Evolutionary conservation across 306 rosid species (phyloP).

Genomic region (Quercus ilex): DNA sequence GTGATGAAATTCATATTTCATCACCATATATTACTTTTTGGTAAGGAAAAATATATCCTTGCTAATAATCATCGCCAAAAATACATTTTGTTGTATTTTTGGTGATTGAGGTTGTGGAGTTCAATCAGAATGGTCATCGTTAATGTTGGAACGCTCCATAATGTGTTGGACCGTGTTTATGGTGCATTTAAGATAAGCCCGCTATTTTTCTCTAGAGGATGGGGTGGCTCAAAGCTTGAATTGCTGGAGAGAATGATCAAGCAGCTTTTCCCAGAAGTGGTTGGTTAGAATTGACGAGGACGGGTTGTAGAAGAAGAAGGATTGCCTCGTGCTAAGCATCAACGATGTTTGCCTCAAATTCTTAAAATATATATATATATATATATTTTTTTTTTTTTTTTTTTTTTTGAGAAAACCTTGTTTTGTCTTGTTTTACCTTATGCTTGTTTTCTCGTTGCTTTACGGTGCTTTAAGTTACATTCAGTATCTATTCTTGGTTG

Average conservation of each 20-base stretch:
- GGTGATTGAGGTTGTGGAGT: neutral
- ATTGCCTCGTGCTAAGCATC: conserved; percentile 44
- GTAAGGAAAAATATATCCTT: no score
- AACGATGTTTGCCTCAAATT: conserved; percentile 53
- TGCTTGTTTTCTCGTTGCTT: no score
- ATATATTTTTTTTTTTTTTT: conserved; percentile 25
- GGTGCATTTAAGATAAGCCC: conserved; percentile 87
- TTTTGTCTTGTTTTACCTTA: no score
- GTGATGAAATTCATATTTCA: no score
- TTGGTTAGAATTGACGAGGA: neutral
- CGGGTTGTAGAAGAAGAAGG: conserved; percentile 9
- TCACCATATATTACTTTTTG: neutral
- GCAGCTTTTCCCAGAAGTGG: no score
- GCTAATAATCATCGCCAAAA: no score
- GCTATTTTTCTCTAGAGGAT: conserved; percentile 78
- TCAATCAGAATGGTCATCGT: conserved; percentile 50
- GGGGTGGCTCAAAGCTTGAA: conserved; percentile 60
- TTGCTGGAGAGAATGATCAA: no score
- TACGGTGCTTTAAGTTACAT: no score
- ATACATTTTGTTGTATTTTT: neutral
- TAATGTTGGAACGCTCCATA: conserved; percentile 79
- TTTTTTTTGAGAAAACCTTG: neutral
- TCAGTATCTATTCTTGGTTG: no score
- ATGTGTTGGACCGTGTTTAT: conserved; percentile 82
- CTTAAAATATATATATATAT: no score